Evolutionary conservation across 139 green algal species (phyloP), one percentile per base, ranked within the genome.

Genomic region (Astrephomene gubernaculifera): DNA sequence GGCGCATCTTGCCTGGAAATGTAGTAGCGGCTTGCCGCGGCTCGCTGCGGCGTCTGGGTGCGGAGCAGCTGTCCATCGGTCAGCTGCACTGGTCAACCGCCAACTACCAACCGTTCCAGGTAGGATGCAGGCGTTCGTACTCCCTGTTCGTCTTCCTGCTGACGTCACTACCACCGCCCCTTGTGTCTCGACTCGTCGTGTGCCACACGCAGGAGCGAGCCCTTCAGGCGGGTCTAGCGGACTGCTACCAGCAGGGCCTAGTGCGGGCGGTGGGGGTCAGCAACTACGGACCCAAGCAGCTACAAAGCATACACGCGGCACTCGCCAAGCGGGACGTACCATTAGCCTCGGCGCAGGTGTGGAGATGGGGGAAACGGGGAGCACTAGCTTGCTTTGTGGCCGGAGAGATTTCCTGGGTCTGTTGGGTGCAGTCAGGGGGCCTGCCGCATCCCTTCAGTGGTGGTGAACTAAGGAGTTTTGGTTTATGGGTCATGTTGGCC

Each of bases 41-140:
- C 43, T 97, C 90, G 9, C 54, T 96, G 80, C 49, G 87, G 73
- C 89, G 95, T 0, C 86, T 94, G 45, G 91, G 92, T n/a, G n/a
- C 71, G 52, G 89, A 97, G 35, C 87, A 93, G 74, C 67, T 98
- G 24, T 90, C 89, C 10, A 29, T 98, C 9, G 95, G 89, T 31
- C 96, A 98, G 91, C 88, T 98, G 86, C 96, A 98, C 88, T 98
- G 96, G 96, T 92, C 73, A 53, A 91, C 95, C 44, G 90, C 96
- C 61, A 97, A 96, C 49, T 98, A 98, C 79, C 92, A 91, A 43
- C 91, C 93, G 43, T 86, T 97, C 54, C 96, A 98, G 90, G 88
- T 83, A 54, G 1, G 63, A n/a, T n/a, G n/a, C n/a, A n/a, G n/a
- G n/a, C n/a, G n/a, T n/a, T n/a, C n/a, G n/a, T n/a, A n/a, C n/a